phyloP scores from a whole-genome alignment of 352 stramenopile genomes.

The Pythium sp. region DNA sequence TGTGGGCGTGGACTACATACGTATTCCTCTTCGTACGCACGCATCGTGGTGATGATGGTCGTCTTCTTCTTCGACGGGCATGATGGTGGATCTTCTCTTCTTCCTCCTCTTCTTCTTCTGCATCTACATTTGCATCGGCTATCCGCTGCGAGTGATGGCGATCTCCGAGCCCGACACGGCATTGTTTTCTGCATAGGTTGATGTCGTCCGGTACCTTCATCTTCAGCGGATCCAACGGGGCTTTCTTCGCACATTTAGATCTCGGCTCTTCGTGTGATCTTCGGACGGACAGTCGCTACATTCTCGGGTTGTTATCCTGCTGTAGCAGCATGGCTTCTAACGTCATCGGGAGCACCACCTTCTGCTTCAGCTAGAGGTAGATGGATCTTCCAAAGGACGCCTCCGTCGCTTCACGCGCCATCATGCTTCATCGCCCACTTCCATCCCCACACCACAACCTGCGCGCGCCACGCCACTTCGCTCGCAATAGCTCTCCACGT shows the following conservation, averaged over 20 bases:
- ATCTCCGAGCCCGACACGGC: not conserved
- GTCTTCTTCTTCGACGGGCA: slow-evolving; percentile 4
- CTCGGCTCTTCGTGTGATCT: slow-evolving; percentile 3
- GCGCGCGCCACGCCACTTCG: slow-evolving; percentile 1
- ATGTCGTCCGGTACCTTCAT: slow-evolving; percentile 3
- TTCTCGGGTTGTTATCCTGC: not conserved
- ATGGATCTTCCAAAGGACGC: not conserved
- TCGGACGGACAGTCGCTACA: not conserved
- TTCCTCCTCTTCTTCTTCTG: slow-evolving; percentile 4
- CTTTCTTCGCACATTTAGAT: not conserved
- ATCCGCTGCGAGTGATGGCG: not conserved
- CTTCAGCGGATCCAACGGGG: not conserved
- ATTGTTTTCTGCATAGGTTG: not conserved
- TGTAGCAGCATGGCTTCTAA: not conserved
- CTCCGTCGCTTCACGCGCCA: not conserved
- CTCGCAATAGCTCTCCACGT: slow-evolving; percentile 28
- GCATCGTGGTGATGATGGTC: not conserved
- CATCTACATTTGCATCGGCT: not conserved
- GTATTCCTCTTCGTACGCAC: slow-evolving; percentile 9
- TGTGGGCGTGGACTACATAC: slow-evolving; percentile 6
- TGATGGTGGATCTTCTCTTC: slow-evolving; percentile 6
- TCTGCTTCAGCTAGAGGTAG: slow-evolving; percentile 1
- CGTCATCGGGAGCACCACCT: not conserved
- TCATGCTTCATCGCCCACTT: slow-evolving; percentile 26
- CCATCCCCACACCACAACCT: slow-evolving; percentile 6